phyloP scores from a whole-genome alignment of 768 basidiomycete species.

The Podaxis rugospora region DNA sequence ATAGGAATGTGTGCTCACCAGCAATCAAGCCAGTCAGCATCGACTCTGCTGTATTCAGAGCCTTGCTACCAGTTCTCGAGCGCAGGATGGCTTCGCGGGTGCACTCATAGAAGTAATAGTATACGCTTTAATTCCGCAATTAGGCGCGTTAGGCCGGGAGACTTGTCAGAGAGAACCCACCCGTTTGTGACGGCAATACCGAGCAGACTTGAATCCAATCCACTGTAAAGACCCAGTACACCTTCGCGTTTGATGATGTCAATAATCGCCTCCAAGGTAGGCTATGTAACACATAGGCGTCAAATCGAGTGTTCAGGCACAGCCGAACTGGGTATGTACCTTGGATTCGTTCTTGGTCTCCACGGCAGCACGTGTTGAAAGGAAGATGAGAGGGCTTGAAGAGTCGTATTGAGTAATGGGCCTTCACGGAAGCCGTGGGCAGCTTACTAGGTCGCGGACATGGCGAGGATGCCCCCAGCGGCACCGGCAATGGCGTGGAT shows the following conservation, averaged over 20 bases:
- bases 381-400: slow-evolving; percentile 79
- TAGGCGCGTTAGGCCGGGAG: neutral
- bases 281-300: slow-evolving; percentile 32
- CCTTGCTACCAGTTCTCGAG: slow-evolving; percentile 55
- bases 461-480: slow-evolving; percentile 83
- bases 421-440: slow-evolving; percentile 11
- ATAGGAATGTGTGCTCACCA: slow-evolving; percentile 37
- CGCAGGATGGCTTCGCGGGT: slow-evolving; percentile 55
- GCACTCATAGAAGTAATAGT: slow-evolving; percentile 90
- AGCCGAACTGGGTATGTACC: slow-evolving; percentile 31
- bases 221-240: slow-evolving; percentile 78
- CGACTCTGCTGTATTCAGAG: slow-evolving; percentile 80
- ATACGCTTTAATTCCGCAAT: slow-evolving; percentile 50
- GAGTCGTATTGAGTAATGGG: slow-evolving; percentile 7
- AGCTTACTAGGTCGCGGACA: slow-evolving; percentile 83
- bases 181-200: slow-evolving; percentile 94
- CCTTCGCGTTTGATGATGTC: slow-evolving; percentile 87
- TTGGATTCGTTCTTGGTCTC: slow-evolving; percentile 76
- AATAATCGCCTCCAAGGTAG: slow-evolving; percentile 58
- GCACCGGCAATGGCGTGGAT: slow-evolving; percentile 90
- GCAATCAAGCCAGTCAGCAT: slow-evolving; percentile 87
- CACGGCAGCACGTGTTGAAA: slow-evolving; percentile 92
- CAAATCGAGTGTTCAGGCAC: neutral
- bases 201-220: slow-evolving; percentile 77
- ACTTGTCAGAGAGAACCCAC: slow-evolving; percentile 32